Evolutionary conservation across 805 yeast species (phyloP), one percentile per base, ranked within the genome.

Genomic region (Sungouiozyma intestinalis): DNA sequence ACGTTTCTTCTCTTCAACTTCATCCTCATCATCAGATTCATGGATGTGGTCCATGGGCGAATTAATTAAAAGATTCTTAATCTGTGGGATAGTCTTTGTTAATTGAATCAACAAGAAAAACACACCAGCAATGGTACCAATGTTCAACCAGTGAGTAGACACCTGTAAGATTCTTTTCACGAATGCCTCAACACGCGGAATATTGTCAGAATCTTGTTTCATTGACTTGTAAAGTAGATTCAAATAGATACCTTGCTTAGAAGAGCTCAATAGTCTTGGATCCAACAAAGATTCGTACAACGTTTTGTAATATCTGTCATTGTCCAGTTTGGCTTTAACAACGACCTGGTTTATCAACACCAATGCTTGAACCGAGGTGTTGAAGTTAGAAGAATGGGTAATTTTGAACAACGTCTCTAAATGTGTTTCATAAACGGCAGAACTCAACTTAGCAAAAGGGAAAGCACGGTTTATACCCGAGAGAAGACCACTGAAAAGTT

Each of bases 391-490:
- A 15, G 95, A 81, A 62, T 90, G 97, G 4, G 97, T 88, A 59
- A 90, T 90, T 55, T 77, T 77, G 72, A 82, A 92, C 43, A 92
- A 67, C 0, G 94, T 81, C 56, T 85, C 81, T 56, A 90, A 68
- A 64, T 92, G 97, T 46, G 74, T 69, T 49, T 77, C 76, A 56
- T 81, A 85, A 5, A 76, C 74, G 21, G 81, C 79, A 33, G 77
- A 73, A 15, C 86, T 79, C 42, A 92, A 68, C 48, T 77, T 72
- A 2, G 95, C 79, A 60, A 85, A 92, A 42, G 97, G 97, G 71
- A 85, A 90, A 0, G 97, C 88, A 65, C 98, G 83, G 61, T 92
- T 92, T 45, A 92, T 74, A 51, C 98, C 98, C 1, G 98, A 86
- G 50, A 92, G 73, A 43, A 92, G 72, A 14, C 96, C 96, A 21